Evolutionary conservation across 2,329 filamentous ascomycete species (phyloP), one percentile per base, ranked within the genome.

Genomic region (Esteya vermicola): DNA sequence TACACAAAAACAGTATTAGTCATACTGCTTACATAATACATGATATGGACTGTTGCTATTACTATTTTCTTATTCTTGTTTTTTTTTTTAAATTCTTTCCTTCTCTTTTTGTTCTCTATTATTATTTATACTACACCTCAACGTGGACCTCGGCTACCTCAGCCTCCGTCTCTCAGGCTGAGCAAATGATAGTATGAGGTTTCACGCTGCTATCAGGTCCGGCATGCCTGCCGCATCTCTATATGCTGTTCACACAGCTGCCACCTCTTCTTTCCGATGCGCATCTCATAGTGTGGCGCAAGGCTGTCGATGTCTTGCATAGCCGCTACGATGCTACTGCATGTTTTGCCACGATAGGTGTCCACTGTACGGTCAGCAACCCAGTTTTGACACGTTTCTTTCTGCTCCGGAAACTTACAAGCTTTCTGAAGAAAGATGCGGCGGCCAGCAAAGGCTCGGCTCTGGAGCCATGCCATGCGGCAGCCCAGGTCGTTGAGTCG

Each of bases 381-480:
- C 6, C 18, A 3, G 7, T n/a, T 31, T n/a, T 31, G 13, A 14
- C 28, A 14, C 18, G 6, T 14, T 14, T 33, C 18, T 16, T 9
- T 20, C 18, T 21, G 12, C 9, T 23, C 21, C 9, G 2, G n/a
- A n/a, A 6, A 36, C 86, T 77, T 66, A 94, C 88, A 65, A 51
- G 88, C 88, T 67, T 85, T 78, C 59, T 95, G 89, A 52, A 95
- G 65, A 58, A 95, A 95, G 36, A 94, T 68, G 31, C 81, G 85
- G 50, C 85, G 73, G 12, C 81, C 83, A 1, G 86, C 80, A 64
- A 96, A 95, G 10, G 89, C 84, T 52, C 89, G 72, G 57, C 86
- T 91, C 63, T 96, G 89, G 40, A 88, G 79, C 89, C 91, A 98
- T 36, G 85, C 88, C 83, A 98, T 93, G 35, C 89, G 77, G 57